Evolutionary conservation across 2,329 filamentous ascomycete genomes (phyloP).

Genomic region (Ceratocystis lukuohia): DNA sequence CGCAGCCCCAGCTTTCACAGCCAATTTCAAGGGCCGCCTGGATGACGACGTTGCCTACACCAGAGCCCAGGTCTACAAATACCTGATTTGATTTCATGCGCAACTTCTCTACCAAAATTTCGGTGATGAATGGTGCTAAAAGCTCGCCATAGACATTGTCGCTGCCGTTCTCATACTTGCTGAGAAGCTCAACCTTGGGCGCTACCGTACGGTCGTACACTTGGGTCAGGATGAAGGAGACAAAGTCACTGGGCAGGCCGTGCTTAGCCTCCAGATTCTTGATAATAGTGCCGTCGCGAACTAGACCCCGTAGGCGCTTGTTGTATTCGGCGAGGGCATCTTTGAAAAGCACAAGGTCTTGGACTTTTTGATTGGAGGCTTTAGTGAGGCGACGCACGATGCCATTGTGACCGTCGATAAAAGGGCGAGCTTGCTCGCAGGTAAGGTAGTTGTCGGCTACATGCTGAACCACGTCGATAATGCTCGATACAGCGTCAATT

Average conservation of each 20-base stretch:
- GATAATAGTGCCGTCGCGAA: constrained; percentile 57
- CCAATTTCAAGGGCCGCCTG: constrained; percentile 89
- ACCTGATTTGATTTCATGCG: constrained; percentile 68
- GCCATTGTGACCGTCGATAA: constrained; percentile 59
- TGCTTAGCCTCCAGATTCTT: constrained; percentile 57
- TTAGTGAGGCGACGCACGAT: constrained; percentile 65
- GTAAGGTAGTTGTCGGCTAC: constrained; percentile 68
- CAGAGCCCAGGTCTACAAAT: constrained; percentile 90
- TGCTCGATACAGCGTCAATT: constrained; percentile 63
- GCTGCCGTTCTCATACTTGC: constrained; percentile 76
- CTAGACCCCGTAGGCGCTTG: constrained; percentile 47
- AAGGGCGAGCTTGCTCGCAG: constrained; percentile 49
- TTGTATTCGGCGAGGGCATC: constrained; percentile 68
- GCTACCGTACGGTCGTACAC: constrained; percentile 88
- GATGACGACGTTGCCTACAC: constrained; percentile 88
- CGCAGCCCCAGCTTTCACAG: constrained; percentile 90
- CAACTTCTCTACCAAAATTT: constrained; percentile 64
- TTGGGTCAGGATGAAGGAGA: constrained; percentile 72
- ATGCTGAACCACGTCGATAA: constrained; percentile 53
- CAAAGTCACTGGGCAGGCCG: constrained; percentile 55
- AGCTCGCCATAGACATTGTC: constrained; percentile 95
- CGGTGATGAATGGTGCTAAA: constrained; percentile 67
- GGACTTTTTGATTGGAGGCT: constrained; percentile 53
- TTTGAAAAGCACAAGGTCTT: constrained; percentile 54
- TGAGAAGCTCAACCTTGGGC: constrained; percentile 69